Evolutionary conservation across 495 filamentous ascomycete genomes (phyloP).

Genomic region (Hypoxylon perforatum): DNA sequence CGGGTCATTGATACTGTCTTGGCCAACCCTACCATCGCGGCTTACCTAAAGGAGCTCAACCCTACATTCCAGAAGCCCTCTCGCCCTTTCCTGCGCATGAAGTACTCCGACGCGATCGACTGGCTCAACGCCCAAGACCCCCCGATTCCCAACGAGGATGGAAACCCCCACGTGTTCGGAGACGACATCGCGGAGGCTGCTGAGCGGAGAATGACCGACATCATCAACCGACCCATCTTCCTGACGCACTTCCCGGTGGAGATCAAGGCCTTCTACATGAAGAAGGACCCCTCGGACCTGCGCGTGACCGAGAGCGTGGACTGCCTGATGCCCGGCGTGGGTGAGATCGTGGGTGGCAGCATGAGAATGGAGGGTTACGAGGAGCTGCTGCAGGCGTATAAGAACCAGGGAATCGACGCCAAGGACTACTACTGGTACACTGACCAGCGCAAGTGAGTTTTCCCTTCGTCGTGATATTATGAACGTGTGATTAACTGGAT

Average conservation of each 20-base stretch:
- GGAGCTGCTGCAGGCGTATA: slow-evolving; percentile 90
- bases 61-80: slow-evolving; percentile 81
- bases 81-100: slow-evolving; percentile 94
- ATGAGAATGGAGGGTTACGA: slow-evolving; percentile 96
- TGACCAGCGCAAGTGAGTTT: slow-evolving; percentile 92
- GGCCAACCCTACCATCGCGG: slow-evolving; percentile 74
- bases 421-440: slow-evolving; percentile 99
- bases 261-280: slow-evolving; percentile 99
- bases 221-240: slow-evolving; percentile 94
- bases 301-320: slow-evolving; percentile 98
- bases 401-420: slow-evolving; percentile 84
- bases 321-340: slow-evolving; percentile 94
- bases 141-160: slow-evolving; percentile 89
- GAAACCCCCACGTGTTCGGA: slow-evolving; percentile 87
- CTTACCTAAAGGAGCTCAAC: slow-evolving; percentile 85
- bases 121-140: slow-evolving; percentile 88
- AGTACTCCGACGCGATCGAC: slow-evolving; percentile 90
- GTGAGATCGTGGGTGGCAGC: slow-evolving; percentile 95
- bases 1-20: slow-evolving; percentile 82
- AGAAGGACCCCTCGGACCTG: slow-evolving; percentile 81
- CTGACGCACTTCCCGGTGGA: slow-evolving; percentile 96
- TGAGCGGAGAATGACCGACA: slow-evolving; percentile 96
- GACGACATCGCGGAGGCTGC: slow-evolving; percentile 99
- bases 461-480: not conserved
- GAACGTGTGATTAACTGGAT: slow-evolving; percentile 40